Percentiles rank a stretch among this genome's conserved stretches.
Conservation (phyloP, 176 grass and related monocot genomes). For the Areca catechu region DNA sequence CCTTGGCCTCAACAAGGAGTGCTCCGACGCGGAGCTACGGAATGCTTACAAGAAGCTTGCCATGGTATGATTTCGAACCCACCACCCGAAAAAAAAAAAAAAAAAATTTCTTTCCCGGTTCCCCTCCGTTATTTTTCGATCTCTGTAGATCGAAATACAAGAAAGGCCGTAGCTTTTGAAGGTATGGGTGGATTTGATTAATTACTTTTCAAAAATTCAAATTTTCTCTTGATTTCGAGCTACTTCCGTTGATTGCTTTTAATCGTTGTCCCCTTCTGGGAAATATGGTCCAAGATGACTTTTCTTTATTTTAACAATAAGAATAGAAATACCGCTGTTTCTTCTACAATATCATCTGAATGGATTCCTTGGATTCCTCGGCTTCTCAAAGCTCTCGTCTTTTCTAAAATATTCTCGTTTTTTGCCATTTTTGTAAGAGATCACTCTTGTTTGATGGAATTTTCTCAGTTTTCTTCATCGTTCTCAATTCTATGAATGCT, state of each 20-base stretch:
- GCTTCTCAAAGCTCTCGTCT: no score
- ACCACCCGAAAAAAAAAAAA: no score
- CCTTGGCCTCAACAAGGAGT: conserved; percentile 78
- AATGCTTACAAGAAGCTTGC: conserved; percentile 81
- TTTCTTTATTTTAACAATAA: no score
- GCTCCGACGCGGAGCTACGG: conserved; percentile 63
- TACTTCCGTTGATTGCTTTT: neutral
- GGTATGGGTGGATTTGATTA: neutral
- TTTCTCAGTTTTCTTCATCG: conserved; percentile 2
- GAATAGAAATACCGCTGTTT: no score
- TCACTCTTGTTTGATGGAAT: neutral
- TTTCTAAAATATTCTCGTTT: no score
- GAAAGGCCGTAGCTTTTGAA: neutral
- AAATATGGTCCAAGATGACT: no score
- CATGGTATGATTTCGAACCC: conserved; percentile 36
- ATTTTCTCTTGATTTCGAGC: neutral
- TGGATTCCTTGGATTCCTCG: no score
- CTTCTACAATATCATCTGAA: no score
- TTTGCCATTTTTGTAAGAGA: no score
- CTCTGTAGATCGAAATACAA: no score
- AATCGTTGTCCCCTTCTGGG: no score
- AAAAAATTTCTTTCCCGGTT: neutral
- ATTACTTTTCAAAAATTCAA: neutral
- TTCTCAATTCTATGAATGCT: conserved; percentile 7
- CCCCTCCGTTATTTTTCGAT: neutral